Conservation (phyloP, 805 yeast species). For the Peterozyma toletana region DNA sequence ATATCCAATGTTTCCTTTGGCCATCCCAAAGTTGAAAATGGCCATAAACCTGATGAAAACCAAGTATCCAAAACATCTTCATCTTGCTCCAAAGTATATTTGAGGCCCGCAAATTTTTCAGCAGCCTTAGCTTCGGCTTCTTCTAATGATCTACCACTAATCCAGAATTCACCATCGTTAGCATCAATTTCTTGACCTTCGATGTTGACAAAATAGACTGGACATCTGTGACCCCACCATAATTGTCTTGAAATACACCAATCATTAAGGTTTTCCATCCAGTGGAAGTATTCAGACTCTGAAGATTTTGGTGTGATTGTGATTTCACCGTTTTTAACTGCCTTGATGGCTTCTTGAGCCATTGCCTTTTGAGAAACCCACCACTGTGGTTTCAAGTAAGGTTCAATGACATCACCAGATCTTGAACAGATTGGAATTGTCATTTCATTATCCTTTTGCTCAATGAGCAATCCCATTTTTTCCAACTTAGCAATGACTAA, state of each 20-base stretch:
- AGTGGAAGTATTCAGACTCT: constrained; percentile 87
- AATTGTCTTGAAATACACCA: constrained; percentile 97
- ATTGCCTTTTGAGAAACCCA: constrained; percentile 90
- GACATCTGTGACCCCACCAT: constrained; percentile 98
- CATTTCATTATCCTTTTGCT: constrained; percentile 93
- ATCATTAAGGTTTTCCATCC: constrained; percentile 95
- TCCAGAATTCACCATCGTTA: constrained; percentile 72
- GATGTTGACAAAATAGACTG: constrained; percentile 80
- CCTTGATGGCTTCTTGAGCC: constrained; percentile 83
- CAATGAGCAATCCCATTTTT: constrained; percentile 67
- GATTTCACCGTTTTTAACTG: constrained; percentile 75
- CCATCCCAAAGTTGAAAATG: constrained; percentile 95
- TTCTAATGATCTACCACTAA: constrained; percentile 75
- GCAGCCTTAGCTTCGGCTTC: constrained; percentile 85
- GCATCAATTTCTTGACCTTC: constrained; percentile 67
- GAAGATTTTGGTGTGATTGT: constrained; percentile 83
- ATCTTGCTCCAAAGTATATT: constrained; percentile 81
- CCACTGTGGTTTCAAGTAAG: constrained; percentile 97
- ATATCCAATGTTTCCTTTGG: constrained; percentile 72
- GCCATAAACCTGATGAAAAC: constrained; percentile 99
- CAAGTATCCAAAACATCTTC: constrained; percentile 98
- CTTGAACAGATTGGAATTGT: constrained; percentile 89
- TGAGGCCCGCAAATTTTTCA: constrained; percentile 60
- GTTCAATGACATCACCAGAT: constrained; percentile 96
- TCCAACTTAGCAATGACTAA: constrained; percentile 76